Base-by-base conservation (phyloP, 768 basidiomycete species). In the Cystofilobasidium ferigula region DNA sequence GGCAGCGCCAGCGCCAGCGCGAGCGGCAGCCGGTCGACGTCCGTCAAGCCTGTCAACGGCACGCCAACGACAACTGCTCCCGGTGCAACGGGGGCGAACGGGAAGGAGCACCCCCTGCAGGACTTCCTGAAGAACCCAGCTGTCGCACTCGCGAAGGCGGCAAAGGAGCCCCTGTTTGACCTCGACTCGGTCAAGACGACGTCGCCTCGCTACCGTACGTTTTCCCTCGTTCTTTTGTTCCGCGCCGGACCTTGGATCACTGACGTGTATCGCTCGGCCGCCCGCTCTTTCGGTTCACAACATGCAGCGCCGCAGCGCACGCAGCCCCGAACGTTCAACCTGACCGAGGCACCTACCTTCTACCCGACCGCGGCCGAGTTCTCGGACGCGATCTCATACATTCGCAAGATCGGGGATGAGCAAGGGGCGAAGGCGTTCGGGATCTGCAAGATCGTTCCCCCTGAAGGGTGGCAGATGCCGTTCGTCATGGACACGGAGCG, bases 401-500 rank as follows among this genome's bases (percentile, higher is more conserved):
- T 99, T 76, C 84, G 83, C 74, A 69, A 69, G 35, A 75, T 79
- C 53, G 72, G 75, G 1, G 84, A 84, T 66, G 87, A 93, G 70
- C 81, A 85, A 24, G 82, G 83, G 36, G 94, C 87, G 0, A 81
- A 80, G 73, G 77, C 83, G 57, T 89, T 83, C 73, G 95, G 95
- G 30, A 91, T 99, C 71, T 93, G 89, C 79, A 99, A 99, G 79
- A 84, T 99, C 64, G 83, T 97, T 30, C 95, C 95, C 69, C 95
- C 95, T 1, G 80, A 81, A 63, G 87, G 83, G 26, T 99, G 95
- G 95, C 83, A 86, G 71, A 94, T 95, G 85, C 89, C 94, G 10
- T 98, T 95, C 74, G 86, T 89, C 14, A 88, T 93, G 53, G 86
- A 97, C 74, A 90, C 90, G 22, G 89, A 92, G 22, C 81, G 65